Conservation (phyloP, 306 rosid species). For the Astragalus glycyphyllos region DNA sequence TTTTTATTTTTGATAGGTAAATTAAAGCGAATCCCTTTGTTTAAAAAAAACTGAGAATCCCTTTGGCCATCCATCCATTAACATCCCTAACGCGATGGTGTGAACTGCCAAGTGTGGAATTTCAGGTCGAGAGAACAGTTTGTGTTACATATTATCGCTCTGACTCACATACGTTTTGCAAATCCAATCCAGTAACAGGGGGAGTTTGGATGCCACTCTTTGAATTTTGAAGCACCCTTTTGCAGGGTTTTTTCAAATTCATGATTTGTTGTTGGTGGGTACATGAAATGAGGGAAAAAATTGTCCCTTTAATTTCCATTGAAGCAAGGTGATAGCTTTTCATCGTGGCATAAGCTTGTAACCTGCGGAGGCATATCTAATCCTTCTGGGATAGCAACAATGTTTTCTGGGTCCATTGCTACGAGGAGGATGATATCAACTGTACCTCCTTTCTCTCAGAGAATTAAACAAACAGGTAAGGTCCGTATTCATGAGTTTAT, state of each 20-base stretch:
- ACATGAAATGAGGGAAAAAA: not conserved
- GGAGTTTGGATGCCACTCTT: not conserved
- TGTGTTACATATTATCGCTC: too few species aligned
- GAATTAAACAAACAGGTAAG: conserved; percentile 76
- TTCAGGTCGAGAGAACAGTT: too few species aligned
- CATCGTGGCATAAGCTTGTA: not conserved
- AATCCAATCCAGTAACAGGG: not conserved
- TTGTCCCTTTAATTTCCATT: conserved; percentile 4
- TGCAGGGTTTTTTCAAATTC: conserved; percentile 4
- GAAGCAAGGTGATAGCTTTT: conserved; percentile 1
- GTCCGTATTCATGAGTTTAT: conserved; percentile 37
- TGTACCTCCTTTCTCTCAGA: conserved; percentile 53
- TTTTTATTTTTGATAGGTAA: too few species aligned
- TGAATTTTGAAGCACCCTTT: conserved; percentile 10
- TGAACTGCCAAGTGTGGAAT: too few species aligned
- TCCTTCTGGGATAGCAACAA: conserved; percentile 23
- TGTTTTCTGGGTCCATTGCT: conserved; percentile 50
- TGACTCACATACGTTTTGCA: not conserved
- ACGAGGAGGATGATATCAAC: conserved; percentile 67
- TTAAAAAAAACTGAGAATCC: too few species aligned
- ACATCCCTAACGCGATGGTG: too few species aligned
- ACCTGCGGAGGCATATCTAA: conserved; percentile 11
- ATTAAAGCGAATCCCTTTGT: too few species aligned
- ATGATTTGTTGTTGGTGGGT: not conserved
- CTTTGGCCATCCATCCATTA: too few species aligned